Conservation (phyloP, 805 yeast genomes). For the Candida namnaoensis region DNA sequence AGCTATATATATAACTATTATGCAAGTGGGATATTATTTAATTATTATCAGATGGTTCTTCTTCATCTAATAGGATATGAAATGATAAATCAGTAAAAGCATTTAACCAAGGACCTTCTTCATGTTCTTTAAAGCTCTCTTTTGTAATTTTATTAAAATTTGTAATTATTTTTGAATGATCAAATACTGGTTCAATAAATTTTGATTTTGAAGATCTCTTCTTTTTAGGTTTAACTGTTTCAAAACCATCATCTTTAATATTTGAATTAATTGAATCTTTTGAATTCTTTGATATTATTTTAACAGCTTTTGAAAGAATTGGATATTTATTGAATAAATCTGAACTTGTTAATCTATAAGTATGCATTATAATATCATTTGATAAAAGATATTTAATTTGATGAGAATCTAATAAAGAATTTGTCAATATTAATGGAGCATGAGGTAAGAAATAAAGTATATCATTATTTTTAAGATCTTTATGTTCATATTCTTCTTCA, state of each 20-base stretch:
- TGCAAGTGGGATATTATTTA: too few relatives aligned
- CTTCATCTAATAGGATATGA: conserved; percentile 19
- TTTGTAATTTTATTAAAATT: conserved; percentile 23
- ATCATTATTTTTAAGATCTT: neutral
- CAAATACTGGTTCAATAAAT: conserved; percentile 21
- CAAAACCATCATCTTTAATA: conserved; percentile 13
- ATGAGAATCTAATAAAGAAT: conserved; percentile 23
- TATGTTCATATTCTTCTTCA: conserved; percentile 5
- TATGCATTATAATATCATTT: conserved; percentile 43
- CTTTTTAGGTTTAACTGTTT: conserved; percentile 16
- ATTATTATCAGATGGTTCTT: too few relatives aligned
- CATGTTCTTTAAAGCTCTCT: conserved; percentile 13
- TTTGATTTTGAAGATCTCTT: conserved; percentile 16
- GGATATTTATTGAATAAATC: conserved; percentile 37
- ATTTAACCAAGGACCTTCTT: conserved; percentile 36
- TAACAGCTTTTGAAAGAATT: conserved; percentile 28
- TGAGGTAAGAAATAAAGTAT: conserved; percentile 64
- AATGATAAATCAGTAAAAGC: conserved; percentile 45
- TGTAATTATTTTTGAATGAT: conserved; percentile 20
- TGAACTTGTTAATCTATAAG: conserved; percentile 38
- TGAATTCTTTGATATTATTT: conserved; percentile 6
- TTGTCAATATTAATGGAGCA: conserved; percentile 53
- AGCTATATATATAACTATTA: too few relatives aligned
- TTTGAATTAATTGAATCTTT: conserved; percentile 2
- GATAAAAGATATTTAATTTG: conserved; percentile 36